Evolutionary conservation across 352 stramenopile species (phyloP), one percentile per base, ranked within the genome.

Genomic region (Pythium coloratum): DNA sequence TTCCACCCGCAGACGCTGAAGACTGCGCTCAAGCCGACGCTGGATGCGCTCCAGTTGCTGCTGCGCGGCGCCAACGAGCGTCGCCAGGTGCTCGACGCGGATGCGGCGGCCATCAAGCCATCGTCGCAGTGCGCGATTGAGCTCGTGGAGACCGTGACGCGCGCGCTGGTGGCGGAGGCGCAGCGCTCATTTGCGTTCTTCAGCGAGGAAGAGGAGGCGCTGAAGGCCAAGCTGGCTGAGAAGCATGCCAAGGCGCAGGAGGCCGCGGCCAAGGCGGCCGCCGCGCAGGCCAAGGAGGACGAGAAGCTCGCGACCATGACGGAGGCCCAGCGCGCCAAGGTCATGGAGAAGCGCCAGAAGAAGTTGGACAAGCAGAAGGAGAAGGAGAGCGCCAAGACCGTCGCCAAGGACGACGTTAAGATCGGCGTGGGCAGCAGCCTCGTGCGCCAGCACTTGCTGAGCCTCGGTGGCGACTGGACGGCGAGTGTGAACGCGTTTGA

Each of bases 351-450:
- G 60, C 73, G 71, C 36, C 70, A 69, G 28, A 73, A 69, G 71
- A 95, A 95, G 76, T 66, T 90, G 14, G 81, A 92, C 70, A 95
- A 95, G 67, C 75, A 81, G 40, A 89, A 92, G 73, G 86, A 89
- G 55, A 95, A 93, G 69, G 84, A 94, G 26, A 80, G 56, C 32
- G 67, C 72, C 32, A 94, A 91, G 75, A 89, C 90, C 64, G 75
- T 72, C 12, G 69, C 60, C 20, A 91, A 88, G 72, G 84, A 91
- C 51, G 80, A 86, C 40, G 63, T 93, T 13, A 83, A 82, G 64
- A 78, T 91, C 54, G 88, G 88, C 34, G 72, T 80, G 13, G 88
- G 88, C 50, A 90, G 78, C 58, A 77, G 80, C 12, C 80, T 81
- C 8, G 67, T 95, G 70, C 83, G 83, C 28, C 75, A 88, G 66